phyloP scores from a whole-genome alignment of 225 moss, liverwort and hornwort species.

The Bryum argenteum region DNA sequence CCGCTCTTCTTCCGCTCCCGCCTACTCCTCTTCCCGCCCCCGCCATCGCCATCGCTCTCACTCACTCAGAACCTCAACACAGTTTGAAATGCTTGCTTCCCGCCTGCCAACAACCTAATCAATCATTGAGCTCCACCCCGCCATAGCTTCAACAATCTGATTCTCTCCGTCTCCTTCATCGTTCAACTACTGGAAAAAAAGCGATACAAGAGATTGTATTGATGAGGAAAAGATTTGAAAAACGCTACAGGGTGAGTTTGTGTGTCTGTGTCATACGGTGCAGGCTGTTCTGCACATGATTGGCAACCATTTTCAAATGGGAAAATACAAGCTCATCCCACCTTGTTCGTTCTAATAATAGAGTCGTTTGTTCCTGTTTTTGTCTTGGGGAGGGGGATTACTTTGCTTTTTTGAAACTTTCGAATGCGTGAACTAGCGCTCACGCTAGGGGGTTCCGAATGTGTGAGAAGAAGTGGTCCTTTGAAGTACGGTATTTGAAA shows the following conservation, averaged over 20 bases:
- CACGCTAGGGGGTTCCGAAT: too few species aligned
- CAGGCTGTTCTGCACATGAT: background rate
- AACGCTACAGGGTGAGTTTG: too few species aligned
- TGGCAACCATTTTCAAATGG: background rate
- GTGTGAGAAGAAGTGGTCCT: too few species aligned
- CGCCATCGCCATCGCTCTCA: slow-evolving; percentile 43
- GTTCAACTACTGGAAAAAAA: too few species aligned
- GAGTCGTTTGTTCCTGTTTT: background rate
- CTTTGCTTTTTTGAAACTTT: too few species aligned
- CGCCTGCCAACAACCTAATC: background rate
- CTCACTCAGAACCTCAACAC: background rate
- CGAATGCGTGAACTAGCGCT: too few species aligned
- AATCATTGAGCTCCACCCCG: too few species aligned
- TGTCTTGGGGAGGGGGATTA: background rate
- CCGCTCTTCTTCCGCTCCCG: slow-evolving; percentile 14
- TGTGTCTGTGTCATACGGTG: background rate
- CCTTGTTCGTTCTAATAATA: background rate
- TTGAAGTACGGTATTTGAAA: too few species aligned
- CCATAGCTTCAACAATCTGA: background rate
- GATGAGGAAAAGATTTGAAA: background rate
- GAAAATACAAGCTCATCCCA: background rate
- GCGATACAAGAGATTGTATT: too few species aligned
- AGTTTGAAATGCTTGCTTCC: too few species aligned
- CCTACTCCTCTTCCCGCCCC: slow-evolving; percentile 36
- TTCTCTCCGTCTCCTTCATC: too few species aligned